A percentile compares a stretch with the other conserved stretches of the same genome.
These are phyloP conservation scores for Hansenula lynferdii DNA, from an alignment of 1,139 yeast species.

Conservation along the genomic window DNA sequence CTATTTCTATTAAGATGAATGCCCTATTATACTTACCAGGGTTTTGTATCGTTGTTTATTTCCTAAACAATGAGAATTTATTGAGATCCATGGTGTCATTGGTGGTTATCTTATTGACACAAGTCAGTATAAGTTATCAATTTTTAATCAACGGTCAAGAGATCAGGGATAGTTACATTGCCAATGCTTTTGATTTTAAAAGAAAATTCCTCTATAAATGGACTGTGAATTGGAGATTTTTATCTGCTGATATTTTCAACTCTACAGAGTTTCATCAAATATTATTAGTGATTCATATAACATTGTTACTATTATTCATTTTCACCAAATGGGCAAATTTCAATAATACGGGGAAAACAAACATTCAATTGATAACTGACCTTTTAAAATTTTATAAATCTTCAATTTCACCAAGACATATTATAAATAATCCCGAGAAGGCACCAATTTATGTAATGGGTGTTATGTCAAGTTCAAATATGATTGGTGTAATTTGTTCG, in stretches of 20 bases:
- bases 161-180: slow-evolving; percentile 46
- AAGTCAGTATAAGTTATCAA: slow-evolving; percentile 51
- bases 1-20: slow-evolving; percentile 89
- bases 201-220: slow-evolving; percentile 75
- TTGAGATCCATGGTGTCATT: slow-evolving; percentile 22
- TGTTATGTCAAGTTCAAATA: slow-evolving; percentile 55
- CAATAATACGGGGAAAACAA: slow-evolving; percentile 33
- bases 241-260: slow-evolving; percentile 55
- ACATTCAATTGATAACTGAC: slow-evolving; percentile 33
- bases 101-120: slow-evolving; percentile 30
- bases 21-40: slow-evolving; percentile 83
- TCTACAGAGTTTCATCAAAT: slow-evolving; percentile 48
- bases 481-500: slow-evolving; percentile 74
- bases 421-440: slow-evolving; percentile 26
- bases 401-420: slow-evolving; percentile 32
- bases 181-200: slow-evolving; percentile 70
- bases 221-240: slow-evolving; percentile 91
- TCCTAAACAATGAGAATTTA: slow-evolving; percentile 49
- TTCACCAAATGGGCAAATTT: slow-evolving; percentile 28
- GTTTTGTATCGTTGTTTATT: slow-evolving; percentile 47
- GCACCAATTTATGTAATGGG: slow-evolving; percentile 50
- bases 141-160: slow-evolving; percentile 44
- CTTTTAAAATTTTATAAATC: slow-evolving; percentile 27
- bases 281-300: slow-evolving; percentile 49
- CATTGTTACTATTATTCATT: slow-evolving; percentile 37